Evolutionary conservation across 2,329 filamentous ascomycete species (phyloP), one percentile per base, ranked within the genome.

Genomic region (Fusarium aywerte): DNA sequence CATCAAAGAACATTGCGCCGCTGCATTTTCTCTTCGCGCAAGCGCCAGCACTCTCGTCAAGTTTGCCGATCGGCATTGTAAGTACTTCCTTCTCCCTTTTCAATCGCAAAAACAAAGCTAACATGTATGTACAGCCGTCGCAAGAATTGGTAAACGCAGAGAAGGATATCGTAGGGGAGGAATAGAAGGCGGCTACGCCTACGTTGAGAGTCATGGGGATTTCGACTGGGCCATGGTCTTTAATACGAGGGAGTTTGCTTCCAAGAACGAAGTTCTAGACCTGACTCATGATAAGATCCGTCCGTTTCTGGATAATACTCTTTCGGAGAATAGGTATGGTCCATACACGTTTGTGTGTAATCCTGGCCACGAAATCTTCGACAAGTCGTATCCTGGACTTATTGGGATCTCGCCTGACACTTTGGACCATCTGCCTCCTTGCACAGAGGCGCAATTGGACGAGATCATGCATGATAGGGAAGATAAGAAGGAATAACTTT

Each of bases 1-100:
- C 3, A 52, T 71, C n/a, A 71, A 71, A 27, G 68, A 71, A 39
- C 63, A 71, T 16, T 61, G 54, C 5, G 52, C 47, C 5, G 66
- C 66, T 7, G 54, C 49, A 2, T 61, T 71, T 39, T 57, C 59
- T 6, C 52, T 63, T 12, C 48, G 52, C 5, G 57, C 68, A 20
- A 70, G 68, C 27, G 68, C 68, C 10, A 60, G 59, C 18, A 51
- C 42, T 16, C 38, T 71, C 16, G 49, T 58, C 27, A 61, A 45
- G 25, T 71, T 68, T 7, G 33, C 61, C 4, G 66, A 51, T 2
- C 29, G 10, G 7, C 36, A 70, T 7, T 51, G 68, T 50, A 54
- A 58, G 57, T 54, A 15, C 4, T n/a, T n/a, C 7, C 1, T 25
- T 12, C 3, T 4, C 20, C 5, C 13, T 1, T 4, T 10, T 5